Evolutionary conservation across 2,329 filamentous ascomycete genomes (phyloP).

Genomic region (Plectosphaerella cucumerina): DNA sequence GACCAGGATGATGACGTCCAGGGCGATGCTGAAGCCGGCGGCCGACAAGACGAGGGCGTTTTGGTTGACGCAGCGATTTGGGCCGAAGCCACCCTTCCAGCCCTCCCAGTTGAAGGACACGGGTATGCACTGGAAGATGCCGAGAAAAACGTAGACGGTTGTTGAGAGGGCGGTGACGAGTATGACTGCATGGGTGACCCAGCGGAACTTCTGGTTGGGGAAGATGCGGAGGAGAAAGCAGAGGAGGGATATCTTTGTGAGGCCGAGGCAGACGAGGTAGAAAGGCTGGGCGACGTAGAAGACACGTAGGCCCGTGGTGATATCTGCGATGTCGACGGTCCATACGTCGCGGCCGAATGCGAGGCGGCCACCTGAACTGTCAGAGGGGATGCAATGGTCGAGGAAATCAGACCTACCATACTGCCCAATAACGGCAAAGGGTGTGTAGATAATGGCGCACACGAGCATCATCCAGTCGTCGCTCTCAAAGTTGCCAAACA

Average conservation of each 20-base stretch:
- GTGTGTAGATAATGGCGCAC: constrained; percentile 26
- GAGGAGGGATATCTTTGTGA: constrained; percentile 26
- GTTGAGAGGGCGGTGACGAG: constrained; percentile 19
- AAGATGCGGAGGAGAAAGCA: constrained; percentile 28
- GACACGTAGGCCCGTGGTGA: constrained; percentile 25
- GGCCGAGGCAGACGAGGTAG: constrained; percentile 23
- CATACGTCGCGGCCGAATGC: constrained; percentile 35
- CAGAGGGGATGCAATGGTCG: constrained; percentile 1
- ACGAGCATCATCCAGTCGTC: constrained; percentile 37
- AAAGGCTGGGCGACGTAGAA: constrained; percentile 24
- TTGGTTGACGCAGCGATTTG: constrained; percentile 25
- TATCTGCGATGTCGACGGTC: constrained; percentile 21
- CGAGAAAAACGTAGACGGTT: constrained; percentile 22
- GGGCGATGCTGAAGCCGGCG: constrained; percentile 25
- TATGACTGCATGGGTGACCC: constrained; percentile 17
- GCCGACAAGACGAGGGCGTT: constrained; percentile 23
- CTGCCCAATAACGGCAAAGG: constrained; percentile 25
- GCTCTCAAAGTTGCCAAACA: constrained; percentile 21
- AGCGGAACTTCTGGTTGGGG: constrained; percentile 20
- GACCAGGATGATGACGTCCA: constrained; percentile 28
- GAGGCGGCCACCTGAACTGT: constrained; percentile 15
- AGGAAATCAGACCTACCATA: constrained; percentile 24
- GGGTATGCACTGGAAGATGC: constrained; percentile 31
- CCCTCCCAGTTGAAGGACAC: constrained; percentile 25
- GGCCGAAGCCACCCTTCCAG: constrained; percentile 22